Base-by-base conservation (phyloP, 73 alveolate genomes). In the Diophrys appendiculata region DNA sequence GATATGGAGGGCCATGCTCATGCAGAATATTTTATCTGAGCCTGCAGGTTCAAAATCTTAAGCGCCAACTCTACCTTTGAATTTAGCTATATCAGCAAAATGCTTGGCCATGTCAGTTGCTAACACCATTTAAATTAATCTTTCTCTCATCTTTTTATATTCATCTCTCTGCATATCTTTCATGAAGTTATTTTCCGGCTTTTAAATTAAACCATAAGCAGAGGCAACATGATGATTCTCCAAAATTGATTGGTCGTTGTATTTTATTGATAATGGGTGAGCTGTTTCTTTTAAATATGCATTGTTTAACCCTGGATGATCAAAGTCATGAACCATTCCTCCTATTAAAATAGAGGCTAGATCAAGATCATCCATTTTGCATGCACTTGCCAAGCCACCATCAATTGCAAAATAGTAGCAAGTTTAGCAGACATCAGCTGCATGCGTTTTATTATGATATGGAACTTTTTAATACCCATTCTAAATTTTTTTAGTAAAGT, bases 171-270 rank as follows among this genome's bases (percentile, higher is more conserved):
- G 54, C 65, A 91, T 73, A 71, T 78, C 77, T 65, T 65, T 70
- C 33, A 94, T 86, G 33, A 94, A 88, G 77, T 94, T 82, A 27
- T 22, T 56, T 65, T 92, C 88, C 13, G 79, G 89, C 67, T 69
- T 68, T 33, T 79, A 76, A 72, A 87, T 73, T 22, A 82, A 26
- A 68, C 71, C 84, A 78, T 89, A 93, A 43, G 97, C 52, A 28
- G 95, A 72, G 13, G 99, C 93, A 23, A 90, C 67, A 76, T 95
- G 98, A 83, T 90, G 93, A 83, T 84, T 92, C 76, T 90, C 96
- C 26, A 90, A 84, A 26, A 90, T 91, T 83, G 78, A 69, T 79
- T 79, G 34, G 90, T 94, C 72, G 72, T 92, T 35, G 54, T 76
- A 76, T 22, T 69, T 56, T 1, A 76, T n/a, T 1, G 85, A 69